phyloP scores from a whole-genome alignment of 371 early-diverging fungal genomes.

The Actinomucor elegans region DNA sequence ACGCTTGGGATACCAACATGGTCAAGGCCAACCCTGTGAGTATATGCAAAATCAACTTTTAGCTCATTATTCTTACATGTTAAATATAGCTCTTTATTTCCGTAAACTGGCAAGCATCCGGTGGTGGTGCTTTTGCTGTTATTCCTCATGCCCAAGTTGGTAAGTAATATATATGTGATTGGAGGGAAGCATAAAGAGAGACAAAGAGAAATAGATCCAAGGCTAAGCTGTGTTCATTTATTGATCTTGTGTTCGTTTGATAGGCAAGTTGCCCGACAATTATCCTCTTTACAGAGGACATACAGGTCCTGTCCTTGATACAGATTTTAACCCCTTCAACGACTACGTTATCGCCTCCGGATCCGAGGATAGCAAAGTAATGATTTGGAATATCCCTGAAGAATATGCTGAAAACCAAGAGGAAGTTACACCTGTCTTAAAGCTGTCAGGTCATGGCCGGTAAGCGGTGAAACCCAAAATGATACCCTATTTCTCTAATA shows the following conservation, averaged over 20 bases:
- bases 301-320: constrained; percentile 93
- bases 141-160: constrained; percentile 82
- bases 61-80: too few species aligned
- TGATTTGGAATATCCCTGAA: constrained; percentile 95
- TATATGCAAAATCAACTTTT: too few species aligned
- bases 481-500: constrained; percentile 1
- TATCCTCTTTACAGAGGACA: constrained; percentile 92
- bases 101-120: constrained; percentile 94
- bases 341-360: constrained; percentile 89
- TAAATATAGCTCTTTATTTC: constrained; percentile 86
- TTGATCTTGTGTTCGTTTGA: background rate
- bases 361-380: constrained; percentile 93
- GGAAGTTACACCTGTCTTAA: constrained; percentile 61
- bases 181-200: background rate
- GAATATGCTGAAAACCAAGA: constrained; percentile 65
- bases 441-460: constrained; percentile 68
- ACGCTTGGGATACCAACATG: constrained; percentile 97
- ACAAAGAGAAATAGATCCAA: too few species aligned
- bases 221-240: too few species aligned
- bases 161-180: constrained; percentile 23
- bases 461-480: too few species aligned
- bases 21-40: constrained; percentile 91
- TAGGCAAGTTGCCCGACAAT: constrained; percentile 82
- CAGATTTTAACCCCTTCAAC: constrained; percentile 97
- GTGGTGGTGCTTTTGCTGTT: constrained; percentile 97